Conservation (phyloP, 495 filamentous ascomycete genomes). For the Aspergillus ellipticus region DNA sequence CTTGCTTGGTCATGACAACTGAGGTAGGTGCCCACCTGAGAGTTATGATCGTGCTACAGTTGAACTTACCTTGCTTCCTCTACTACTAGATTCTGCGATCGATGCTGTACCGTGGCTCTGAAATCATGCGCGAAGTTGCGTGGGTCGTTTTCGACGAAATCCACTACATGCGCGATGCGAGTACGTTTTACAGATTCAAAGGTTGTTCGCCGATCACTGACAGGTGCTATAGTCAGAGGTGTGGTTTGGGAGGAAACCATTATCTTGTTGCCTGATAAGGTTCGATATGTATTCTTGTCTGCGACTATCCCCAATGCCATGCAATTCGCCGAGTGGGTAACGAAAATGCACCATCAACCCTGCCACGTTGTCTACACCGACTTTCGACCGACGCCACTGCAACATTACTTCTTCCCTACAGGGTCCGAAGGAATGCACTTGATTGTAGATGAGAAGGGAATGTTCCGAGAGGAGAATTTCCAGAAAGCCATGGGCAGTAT, state of each 20-base stretch:
- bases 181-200: constrained; percentile 20
- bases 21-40: constrained; percentile 45
- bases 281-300: constrained; percentile 95
- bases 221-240: constrained; percentile 57
- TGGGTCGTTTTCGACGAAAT: constrained; percentile 99
- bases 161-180: constrained; percentile 93
- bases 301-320: constrained; percentile 99
- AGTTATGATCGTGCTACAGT: background rate
- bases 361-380: constrained; percentile 99
- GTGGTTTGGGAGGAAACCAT: constrained; percentile 99
- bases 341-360: constrained; percentile 92
- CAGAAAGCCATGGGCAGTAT: constrained; percentile 88
- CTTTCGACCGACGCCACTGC: constrained; percentile 91
- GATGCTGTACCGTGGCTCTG: constrained; percentile 96
- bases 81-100: constrained; percentile 75
- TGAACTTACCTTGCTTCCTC: constrained; percentile 2
- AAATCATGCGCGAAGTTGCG: constrained; percentile 97
- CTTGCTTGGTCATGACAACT: constrained; percentile 98
- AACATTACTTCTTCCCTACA: constrained; percentile 96
- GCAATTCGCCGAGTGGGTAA: constrained; percentile 99
- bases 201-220: constrained; percentile 5
- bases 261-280: constrained; percentile 94
- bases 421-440: constrained; percentile 92
- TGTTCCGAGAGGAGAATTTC: constrained; percentile 95
- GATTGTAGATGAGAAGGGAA: constrained; percentile 92